Percentiles rank a stretch among this genome's conserved stretches.
These are phyloP conservation scores for Syzygium grande DNA, from an alignment of 345 rosid genomes.

Conservation along the genomic window DNA sequence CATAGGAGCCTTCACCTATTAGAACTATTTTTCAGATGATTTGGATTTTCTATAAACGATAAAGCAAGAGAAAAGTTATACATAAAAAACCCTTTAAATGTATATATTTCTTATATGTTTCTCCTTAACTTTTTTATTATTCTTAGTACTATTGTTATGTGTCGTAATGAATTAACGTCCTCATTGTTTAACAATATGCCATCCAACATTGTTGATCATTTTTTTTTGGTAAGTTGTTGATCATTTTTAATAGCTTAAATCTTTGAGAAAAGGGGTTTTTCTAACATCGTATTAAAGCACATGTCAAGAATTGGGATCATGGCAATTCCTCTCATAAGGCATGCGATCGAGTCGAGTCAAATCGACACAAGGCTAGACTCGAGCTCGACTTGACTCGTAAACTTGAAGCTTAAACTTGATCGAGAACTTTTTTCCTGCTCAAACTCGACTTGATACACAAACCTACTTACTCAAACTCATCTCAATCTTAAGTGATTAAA, in stretches of 20 bases:
- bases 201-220: not conserved
- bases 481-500: not conserved
- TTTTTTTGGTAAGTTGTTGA: no score
- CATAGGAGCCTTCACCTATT: not conserved
- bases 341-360: not conserved
- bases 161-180: not conserved
- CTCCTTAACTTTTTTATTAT: not conserved
- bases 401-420: not conserved
- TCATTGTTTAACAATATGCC: not conserved
- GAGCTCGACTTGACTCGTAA: not conserved
- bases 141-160: not conserved
- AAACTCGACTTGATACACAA: not conserved
- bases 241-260: not conserved
- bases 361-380: rapidly evolving
- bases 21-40: not conserved
- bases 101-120: not conserved
- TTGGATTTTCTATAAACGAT: not conserved
- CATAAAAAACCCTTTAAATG: not conserved
- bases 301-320: not conserved
- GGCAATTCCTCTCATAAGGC: not conserved
- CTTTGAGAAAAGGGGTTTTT: not conserved
- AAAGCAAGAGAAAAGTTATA: not conserved
- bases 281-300: not conserved
- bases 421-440: not conserved
- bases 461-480: not conserved